These are phyloP conservation scores for Starmera stellimalicola DNA, from an alignment of 1,139 yeast species.

Conservation along the genomic window DNA sequence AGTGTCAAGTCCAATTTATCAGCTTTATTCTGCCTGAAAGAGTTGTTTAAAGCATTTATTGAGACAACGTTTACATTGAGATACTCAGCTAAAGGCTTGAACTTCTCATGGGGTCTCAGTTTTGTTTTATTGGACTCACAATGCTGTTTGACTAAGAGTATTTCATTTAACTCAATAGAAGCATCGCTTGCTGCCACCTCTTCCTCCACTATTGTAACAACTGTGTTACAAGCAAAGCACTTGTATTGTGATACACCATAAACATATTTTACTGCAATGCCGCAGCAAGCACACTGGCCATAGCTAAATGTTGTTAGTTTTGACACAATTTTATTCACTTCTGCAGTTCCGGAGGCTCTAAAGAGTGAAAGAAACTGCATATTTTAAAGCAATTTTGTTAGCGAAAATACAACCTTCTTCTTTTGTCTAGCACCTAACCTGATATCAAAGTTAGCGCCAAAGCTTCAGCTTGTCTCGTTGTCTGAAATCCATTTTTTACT, in stretches of 20 bases:
- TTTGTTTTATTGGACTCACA: conserved; percentile 1
- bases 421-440: no score
- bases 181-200: no score
- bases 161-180: no score
- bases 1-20: conserved; percentile 27
- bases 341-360: no score
- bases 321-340: no score
- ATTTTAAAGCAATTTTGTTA: no score
- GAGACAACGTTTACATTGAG: conserved; percentile 34
- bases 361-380: no score
- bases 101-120: conserved; percentile 27
- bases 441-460: no score
- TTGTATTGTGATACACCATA: conserved; percentile 35
- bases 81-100: conserved; percentile 40
- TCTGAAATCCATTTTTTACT: no score
- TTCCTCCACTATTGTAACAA: conserved; percentile 9
- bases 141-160: no score
- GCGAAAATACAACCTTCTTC: no score
- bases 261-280: conserved; percentile 44
- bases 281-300: conserved; percentile 46
- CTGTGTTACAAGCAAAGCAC: conserved; percentile 50
- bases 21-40: conserved; percentile 31
- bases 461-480: no score
- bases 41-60: conserved; percentile 33
- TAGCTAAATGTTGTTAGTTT: conserved; percentile 3